These are phyloP conservation scores for Dalbergia oliveri DNA, from an alignment of 306 rosid species.

Conservation along the genomic window DNA sequence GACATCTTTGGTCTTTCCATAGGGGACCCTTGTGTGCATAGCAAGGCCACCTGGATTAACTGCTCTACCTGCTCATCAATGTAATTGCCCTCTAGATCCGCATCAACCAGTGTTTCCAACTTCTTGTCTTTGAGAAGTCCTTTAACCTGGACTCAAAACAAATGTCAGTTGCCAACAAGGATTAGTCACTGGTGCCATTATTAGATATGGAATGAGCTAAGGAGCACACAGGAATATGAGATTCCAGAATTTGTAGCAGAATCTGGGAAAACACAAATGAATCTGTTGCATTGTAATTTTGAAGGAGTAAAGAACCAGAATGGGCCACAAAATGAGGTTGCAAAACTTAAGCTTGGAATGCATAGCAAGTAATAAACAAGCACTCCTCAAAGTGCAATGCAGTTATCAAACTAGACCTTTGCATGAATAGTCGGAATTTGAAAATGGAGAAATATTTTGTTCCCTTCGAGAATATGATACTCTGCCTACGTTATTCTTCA, in stretches of 20 bases:
- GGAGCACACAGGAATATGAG: neutral
- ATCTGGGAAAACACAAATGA: no score
- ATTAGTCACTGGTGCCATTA: neutral
- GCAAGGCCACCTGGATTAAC: slow-evolving; percentile 84
- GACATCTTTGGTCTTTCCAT: slow-evolving; percentile 95
- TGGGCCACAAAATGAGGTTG: slow-evolving; percentile 3
- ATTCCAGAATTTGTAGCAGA: neutral
- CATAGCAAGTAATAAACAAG: neutral
- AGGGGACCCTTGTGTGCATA: slow-evolving; percentile 86
- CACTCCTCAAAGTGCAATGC: neutral
- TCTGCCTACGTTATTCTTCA: neutral
- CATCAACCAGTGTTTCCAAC: slow-evolving; percentile 80
- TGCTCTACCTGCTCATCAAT: slow-evolving; percentile 71
- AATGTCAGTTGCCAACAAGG: slow-evolving; percentile 38
- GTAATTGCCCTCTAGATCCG: slow-evolving; percentile 75
- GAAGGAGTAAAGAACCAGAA: neutral
- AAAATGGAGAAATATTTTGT: neutral
- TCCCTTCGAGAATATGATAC: slow-evolving; percentile 8
- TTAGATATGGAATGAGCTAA: neutral
- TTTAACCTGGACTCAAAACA: slow-evolving; percentile 70
- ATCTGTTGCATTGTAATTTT: no score
- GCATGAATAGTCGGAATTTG: neutral
- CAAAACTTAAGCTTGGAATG: slow-evolving; percentile 9
- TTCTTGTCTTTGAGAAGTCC: slow-evolving; percentile 78
- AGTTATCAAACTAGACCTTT: neutral